A percentile compares a stretch with the other conserved stretches of the same genome.
Evolutionary conservation across 2,329 filamentous ascomycete genomes (phyloP).

Genomic region (Beauveria medogensis): DNA sequence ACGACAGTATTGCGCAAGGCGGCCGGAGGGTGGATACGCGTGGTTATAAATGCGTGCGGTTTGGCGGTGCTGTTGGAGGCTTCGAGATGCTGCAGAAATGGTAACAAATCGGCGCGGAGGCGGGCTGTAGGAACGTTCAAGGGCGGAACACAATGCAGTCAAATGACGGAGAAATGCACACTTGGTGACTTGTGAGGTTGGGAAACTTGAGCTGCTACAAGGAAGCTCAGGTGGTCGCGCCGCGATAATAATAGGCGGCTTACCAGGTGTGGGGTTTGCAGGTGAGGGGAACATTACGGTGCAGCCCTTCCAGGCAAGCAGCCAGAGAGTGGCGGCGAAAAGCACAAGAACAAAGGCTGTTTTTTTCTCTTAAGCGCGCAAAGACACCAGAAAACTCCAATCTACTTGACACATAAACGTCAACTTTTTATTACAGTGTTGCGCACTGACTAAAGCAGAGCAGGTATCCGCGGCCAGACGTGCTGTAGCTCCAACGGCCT

Average conservation of each 20-base stretch:
- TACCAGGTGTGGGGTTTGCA: neutral
- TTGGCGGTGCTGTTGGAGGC: neutral
- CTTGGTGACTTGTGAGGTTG: constrained; percentile 2
- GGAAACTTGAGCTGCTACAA: neutral
- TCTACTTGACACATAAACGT: neutral
- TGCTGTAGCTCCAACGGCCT: neutral
- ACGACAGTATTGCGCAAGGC: neutral
- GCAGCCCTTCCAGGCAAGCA: neutral
- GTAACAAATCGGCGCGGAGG: neutral
- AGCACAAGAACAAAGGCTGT: neutral
- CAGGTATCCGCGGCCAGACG: neutral
- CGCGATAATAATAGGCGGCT: neutral
- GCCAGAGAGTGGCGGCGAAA: neutral
- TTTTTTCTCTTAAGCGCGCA: neutral
- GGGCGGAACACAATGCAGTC: neutral
- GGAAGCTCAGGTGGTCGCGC: neutral
- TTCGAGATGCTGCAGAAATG: neutral
- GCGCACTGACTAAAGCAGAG: neutral
- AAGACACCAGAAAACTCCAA: neutral
- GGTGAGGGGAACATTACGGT: neutral
- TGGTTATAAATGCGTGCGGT: neutral
- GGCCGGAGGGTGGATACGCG: neutral
- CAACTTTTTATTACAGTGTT: no score
- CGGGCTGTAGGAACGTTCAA: neutral
- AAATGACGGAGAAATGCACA: constrained; percentile 6